Conservation (phyloP, 2,329 filamentous ascomycete genomes). For the Westerdykella sp. region DNA sequence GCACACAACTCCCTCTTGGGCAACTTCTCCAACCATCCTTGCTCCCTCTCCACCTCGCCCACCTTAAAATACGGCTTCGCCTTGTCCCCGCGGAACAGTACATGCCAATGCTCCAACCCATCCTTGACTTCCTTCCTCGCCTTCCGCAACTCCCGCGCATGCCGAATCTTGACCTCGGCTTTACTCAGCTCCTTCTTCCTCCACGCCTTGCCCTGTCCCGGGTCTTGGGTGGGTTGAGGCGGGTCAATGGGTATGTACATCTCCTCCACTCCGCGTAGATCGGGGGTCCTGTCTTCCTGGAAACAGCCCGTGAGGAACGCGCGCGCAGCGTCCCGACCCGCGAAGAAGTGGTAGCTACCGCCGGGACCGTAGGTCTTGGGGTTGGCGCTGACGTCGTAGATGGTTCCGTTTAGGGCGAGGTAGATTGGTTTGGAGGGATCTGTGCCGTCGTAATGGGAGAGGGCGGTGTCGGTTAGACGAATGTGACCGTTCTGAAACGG, state of each 20-base stretch:
- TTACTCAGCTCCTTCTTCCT: slow-evolving; percentile 11
- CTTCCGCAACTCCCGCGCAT: slow-evolving; percentile 57
- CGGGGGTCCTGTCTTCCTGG: slow-evolving; percentile 71
- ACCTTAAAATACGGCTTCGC: slow-evolving; percentile 76
- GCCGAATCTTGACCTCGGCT: slow-evolving; percentile 44
- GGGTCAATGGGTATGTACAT: slow-evolving; percentile 63
- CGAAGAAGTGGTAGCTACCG: slow-evolving; percentile 80
- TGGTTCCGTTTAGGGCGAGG: slow-evolving; percentile 79
- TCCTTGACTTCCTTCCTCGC: slow-evolving; percentile 61
- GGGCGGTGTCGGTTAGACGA: slow-evolving; percentile 67
- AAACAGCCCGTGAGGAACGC: slow-evolving; percentile 94
- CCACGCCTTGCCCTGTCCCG: slow-evolving; percentile 24
- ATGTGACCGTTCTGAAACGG: slow-evolving; percentile 50
- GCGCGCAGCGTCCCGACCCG: slow-evolving; percentile 77
- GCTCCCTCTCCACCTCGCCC: slow-evolving; percentile 61
- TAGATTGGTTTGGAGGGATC: slow-evolving; percentile 74
- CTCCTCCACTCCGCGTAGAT: slow-evolving; percentile 79
- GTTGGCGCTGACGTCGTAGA: slow-evolving; percentile 74
- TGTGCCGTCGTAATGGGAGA: slow-evolving; percentile 69
- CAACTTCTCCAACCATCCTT: slow-evolving; percentile 54
- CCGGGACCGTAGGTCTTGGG: slow-evolving; percentile 54
- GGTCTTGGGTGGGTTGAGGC: slow-evolving; percentile 12
- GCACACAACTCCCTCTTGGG: slow-evolving; percentile 63
- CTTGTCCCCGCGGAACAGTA: slow-evolving; percentile 64
- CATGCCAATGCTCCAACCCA: slow-evolving; percentile 72